phyloP scores from a whole-genome alignment of 164 flowering plant genomes.

The Liquidambar formosana region DNA sequence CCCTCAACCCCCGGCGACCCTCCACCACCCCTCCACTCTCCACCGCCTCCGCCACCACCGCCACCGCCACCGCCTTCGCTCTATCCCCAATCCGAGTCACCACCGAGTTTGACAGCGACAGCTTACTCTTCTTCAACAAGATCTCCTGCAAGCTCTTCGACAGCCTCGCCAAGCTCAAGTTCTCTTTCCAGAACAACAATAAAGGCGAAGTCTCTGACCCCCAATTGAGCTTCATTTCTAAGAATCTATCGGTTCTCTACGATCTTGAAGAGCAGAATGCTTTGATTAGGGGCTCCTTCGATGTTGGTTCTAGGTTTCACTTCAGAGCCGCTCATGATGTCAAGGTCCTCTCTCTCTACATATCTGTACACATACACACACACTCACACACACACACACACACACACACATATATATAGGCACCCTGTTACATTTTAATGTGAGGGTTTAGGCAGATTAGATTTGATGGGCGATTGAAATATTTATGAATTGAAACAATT shows the following conservation, averaged over 20 bases:
- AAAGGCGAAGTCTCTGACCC: slow-evolving; percentile 62
- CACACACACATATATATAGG: too few species aligned
- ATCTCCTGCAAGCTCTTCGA: slow-evolving; percentile 82
- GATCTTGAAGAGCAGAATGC: slow-evolving; percentile 70
- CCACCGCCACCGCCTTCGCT: slow-evolving; percentile 28
- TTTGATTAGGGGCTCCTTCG: slow-evolving; percentile 45
- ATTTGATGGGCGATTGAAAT: too few species aligned
- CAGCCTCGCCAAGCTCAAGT: slow-evolving; percentile 73
- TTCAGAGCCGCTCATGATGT: slow-evolving; percentile 62
- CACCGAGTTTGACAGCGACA: slow-evolving; percentile 87
- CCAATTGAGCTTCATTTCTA: slow-evolving; percentile 50
- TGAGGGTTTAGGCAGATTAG: too few species aligned
- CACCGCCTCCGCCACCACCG: slow-evolving; percentile 16
- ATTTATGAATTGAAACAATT: too few species aligned
- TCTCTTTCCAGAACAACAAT: slow-evolving; percentile 58
- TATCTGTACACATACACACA: too few species aligned
- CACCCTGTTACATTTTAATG: too few species aligned
- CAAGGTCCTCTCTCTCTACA: slow-evolving; percentile 44
- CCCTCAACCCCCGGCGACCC: slow-evolving; percentile 12
- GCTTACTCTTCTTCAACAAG: slow-evolving; percentile 64
- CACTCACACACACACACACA: too few species aligned
- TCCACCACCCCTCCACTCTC: slow-evolving; percentile 5
- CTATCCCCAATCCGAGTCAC: slow-evolving; percentile 69
- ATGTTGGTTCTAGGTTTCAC: slow-evolving; percentile 48
- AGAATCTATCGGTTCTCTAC: slow-evolving; percentile 60